Base-by-base conservation (phyloP, 2,329 filamentous ascomycete genomes). In the Colletotrichum aenigma region DNA sequence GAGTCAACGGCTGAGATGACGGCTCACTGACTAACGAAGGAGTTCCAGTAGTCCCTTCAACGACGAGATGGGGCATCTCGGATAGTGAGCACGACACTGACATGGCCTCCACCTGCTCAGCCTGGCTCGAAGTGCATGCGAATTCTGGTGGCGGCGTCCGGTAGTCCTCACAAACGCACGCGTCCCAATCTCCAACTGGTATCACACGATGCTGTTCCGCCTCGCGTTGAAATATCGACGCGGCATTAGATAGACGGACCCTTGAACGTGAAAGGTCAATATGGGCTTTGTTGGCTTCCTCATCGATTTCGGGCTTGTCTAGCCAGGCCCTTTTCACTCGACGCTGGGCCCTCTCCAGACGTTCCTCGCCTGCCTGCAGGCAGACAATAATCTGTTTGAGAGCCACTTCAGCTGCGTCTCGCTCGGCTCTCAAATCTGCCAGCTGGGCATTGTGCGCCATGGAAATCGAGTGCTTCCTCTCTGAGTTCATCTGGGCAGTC, bases 321-420 rank as follows among this genome's bases (percentile, higher is more conserved):
- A 10, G 18, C 16, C 18, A 43, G 16, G 38, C 38, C 18, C 0
- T 1, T 43, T 18, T 43, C 2, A 43, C 0, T 43, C 18, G 38
- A n/a, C 0, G 0, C 38, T 48, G 38, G 18, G 38, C 38, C 0
- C 3, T 48, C 38, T n/a, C 2, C 0, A 48, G 18, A n/a, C 18
- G 38, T n/a, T n/a, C 38, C 38, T 48, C 38, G 38, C 38, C 0
- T 18, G 38, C 18, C 18, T 13, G 9, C 43, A 48, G 43, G n/a
- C 43, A 48, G 43, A 48, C 3, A 3, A 13, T 16, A 7, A 48
- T n/a, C 7, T 48, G 43, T 21, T 48, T 48, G n/a, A 21, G n/a
- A 12, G n/a, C 43, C 2, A n/a, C 43, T 12, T 48, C 43, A n/a
- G 43, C 43, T 21, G 43, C 43, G 43, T 48, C 43, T 21, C 43